A percentile compares a stretch with the other conserved stretches of the same genome.
Conservation (phyloP, 192 early-diverging fungal genomes). For the Phycomyces blakesleeanus region DNA sequence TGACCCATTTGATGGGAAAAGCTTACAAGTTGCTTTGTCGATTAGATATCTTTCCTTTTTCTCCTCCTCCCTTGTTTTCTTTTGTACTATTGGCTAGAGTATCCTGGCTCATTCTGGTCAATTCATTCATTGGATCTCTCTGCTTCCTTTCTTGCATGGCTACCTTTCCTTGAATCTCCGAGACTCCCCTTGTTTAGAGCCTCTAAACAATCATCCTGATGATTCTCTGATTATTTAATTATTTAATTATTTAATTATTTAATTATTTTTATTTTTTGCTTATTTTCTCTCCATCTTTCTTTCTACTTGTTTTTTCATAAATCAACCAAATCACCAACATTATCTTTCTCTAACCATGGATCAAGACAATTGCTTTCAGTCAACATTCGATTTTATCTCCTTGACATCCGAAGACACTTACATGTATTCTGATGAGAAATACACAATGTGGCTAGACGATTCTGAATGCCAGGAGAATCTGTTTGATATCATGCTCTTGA, state of each 20-base stretch:
- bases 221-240: no score
- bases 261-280: conserved; percentile 2
- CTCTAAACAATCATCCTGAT: no score
- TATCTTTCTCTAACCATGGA: background rate
- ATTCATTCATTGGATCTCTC: conserved; percentile 13
- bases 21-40: no score
- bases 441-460: conserved; percentile 19
- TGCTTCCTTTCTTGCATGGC: conserved; percentile 12
- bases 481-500: conserved; percentile 21
- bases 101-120: background rate
- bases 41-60: no score
- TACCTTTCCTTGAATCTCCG: conserved; percentile 14
- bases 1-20: no score
- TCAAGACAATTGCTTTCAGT: background rate
- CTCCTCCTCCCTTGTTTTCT: no score
- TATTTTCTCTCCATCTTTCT: background rate
- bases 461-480: conserved; percentile 28
- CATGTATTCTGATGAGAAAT: conserved; percentile 5
- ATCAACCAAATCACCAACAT: background rate
- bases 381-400: conserved; percentile 15
- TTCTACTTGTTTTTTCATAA: background rate
- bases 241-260: no score
- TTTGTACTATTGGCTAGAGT: no score
- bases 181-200: no score
- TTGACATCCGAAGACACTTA: conserved; percentile 12